phyloP scores from a whole-genome alignment of 78 protist genomes.

The Chrysochromulina parva region DNA sequence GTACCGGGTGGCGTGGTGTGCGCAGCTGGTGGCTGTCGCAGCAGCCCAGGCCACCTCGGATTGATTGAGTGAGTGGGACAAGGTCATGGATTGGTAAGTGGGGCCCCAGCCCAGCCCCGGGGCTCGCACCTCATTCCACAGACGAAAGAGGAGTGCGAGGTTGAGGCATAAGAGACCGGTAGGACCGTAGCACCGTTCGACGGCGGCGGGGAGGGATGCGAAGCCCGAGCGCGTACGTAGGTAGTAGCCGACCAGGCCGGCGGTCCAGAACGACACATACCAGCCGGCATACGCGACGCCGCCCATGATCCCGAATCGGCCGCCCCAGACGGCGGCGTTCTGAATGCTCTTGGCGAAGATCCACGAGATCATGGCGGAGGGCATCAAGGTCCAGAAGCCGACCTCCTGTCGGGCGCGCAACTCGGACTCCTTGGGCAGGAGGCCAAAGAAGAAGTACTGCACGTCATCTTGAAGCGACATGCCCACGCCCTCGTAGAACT shows the following conservation, averaged over 20 bases:
- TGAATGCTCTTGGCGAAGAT: conserved; percentile 2
- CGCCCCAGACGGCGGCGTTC: neutral
- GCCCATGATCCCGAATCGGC: neutral
- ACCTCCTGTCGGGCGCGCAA: neutral
- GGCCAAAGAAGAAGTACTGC: neutral
- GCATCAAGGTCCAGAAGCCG: conserved; percentile 14
- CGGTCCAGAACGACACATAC: neutral
- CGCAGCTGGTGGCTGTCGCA: no score
- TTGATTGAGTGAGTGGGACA: no score
- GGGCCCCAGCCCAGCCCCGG: no score
- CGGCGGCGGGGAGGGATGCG: neutral
- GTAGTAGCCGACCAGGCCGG: neutral
- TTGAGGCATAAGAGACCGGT: neutral
- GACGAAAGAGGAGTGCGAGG: neutral
- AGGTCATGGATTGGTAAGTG: no score
- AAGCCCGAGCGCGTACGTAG: conserved; percentile 14
- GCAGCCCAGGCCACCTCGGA: no score
- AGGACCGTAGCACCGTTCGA: conserved; percentile 17
- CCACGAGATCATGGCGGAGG: conserved; percentile 5
- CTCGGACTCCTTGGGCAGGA: neutral
- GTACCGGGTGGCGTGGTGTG: no score
- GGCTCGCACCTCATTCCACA: neutral
- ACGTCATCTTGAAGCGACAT: neutral
- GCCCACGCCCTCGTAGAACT: neutral
- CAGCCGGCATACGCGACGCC: conserved; percentile 20